These are phyloP conservation scores for Erigeron canadensis DNA, from an alignment of 129 eudicot species.

Conservation along the genomic window DNA sequence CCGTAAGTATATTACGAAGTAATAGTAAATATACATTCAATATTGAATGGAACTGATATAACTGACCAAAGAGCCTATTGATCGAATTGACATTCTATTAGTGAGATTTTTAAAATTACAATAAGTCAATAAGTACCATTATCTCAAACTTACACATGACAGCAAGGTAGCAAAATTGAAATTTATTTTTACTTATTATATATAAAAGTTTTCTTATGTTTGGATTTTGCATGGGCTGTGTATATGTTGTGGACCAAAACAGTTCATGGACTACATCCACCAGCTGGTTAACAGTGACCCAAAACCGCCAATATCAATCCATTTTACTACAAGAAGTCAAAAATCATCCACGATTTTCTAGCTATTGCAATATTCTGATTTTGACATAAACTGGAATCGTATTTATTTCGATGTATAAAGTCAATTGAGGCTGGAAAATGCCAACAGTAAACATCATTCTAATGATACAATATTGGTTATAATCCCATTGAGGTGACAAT, in stretches of 20 bases:
- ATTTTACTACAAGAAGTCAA: slow-evolving; percentile 16
- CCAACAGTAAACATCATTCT: not conserved
- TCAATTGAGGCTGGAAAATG: not conserved
- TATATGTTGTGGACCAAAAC: slow-evolving; percentile 33
- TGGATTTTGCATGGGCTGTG: slow-evolving; percentile 27
- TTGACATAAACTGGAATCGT: not conserved
- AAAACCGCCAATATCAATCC: slow-evolving; percentile 26
- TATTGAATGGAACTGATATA: not conserved
- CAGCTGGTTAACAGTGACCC: slow-evolving; percentile 43
- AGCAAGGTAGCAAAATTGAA: slow-evolving; percentile 19
- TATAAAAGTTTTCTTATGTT: not conserved
- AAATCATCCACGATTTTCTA: slow-evolving; percentile 9
- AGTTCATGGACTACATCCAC: slow-evolving; percentile 33
- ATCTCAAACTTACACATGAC: slow-evolving; percentile 4
- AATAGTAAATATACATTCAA: not conserved
- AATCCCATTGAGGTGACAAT: too few species aligned
- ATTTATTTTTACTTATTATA: not conserved
- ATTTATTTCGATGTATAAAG: not conserved
- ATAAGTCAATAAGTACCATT: not conserved
- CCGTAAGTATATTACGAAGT: too few species aligned
- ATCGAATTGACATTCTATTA: not conserved
- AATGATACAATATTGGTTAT: not conserved
- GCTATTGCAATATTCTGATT: slow-evolving; percentile 15
- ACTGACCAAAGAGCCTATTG: not conserved
- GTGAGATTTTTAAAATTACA: not conserved